Percentiles rank a stretch among this genome's conserved stretches.
These are phyloP conservation scores for Fagus crenata DNA, from an alignment of 306 rosid genomes.

Conservation along the genomic window DNA sequence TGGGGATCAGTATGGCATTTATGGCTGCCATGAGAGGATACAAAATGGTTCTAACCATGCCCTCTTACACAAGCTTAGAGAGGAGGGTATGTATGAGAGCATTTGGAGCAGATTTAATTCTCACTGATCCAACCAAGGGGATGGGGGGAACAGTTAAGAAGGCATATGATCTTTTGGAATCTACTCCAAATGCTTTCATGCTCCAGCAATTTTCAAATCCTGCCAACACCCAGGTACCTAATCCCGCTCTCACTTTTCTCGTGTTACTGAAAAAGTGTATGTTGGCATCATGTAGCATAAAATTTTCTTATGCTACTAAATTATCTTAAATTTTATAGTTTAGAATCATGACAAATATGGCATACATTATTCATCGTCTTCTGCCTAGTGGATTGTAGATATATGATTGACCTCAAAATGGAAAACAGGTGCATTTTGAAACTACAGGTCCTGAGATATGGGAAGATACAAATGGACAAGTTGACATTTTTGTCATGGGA, in stretches of 20 bases:
- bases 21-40: conserved; percentile 84
- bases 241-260: not conserved
- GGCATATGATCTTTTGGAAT: conserved; percentile 76
- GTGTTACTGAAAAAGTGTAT: not conserved
- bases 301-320: not conserved
- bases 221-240: conserved; percentile 64
- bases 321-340: not conserved
- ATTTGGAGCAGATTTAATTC: conserved; percentile 81
- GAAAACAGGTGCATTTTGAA: conserved; percentile 80
- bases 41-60: conserved; percentile 81
- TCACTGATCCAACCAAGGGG: conserved; percentile 83
- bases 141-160: conserved; percentile 85
- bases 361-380: not conserved
- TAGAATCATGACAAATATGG: not conserved
- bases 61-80: conserved; percentile 75
- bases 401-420: conserved; percentile 22
- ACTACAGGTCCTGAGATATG: conserved; percentile 99
- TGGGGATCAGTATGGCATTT: conserved; percentile 90
- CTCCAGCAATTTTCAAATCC: conserved; percentile 89
- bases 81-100: conserved; percentile 83
- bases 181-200: conserved; percentile 78
- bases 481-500: conserved; percentile 97
- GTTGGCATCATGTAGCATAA: not conserved
- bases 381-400: conserved; percentile 17
- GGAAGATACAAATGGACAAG: conserved; percentile 92